phyloP scores from a whole-genome alignment of 768 basidiomycete species.

The Pleurotus djamor region DNA sequence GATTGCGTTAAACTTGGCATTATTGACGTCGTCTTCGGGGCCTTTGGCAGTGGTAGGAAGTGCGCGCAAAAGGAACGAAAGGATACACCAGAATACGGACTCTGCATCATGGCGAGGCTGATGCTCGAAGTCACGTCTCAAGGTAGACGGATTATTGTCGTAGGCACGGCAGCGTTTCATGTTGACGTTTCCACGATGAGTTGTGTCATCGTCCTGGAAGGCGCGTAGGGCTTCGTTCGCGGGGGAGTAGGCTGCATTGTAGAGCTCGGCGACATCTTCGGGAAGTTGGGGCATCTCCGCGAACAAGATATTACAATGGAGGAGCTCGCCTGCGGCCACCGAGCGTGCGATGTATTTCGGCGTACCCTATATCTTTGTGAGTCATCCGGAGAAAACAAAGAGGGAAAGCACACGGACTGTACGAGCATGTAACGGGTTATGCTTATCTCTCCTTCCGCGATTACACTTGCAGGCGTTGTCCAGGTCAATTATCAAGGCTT shows the following conservation, averaged over 20 bases:
- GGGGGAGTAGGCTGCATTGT: neutral
- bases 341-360: conserved; percentile 4
- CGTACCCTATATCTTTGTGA: neutral
- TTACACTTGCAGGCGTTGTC: neutral
- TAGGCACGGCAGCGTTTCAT: neutral
- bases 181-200: neutral
- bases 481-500: too few species aligned
- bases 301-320: neutral
- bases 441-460: neutral
- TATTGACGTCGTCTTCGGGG: neutral
- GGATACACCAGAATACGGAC: conserved; percentile 7
- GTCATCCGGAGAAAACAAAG: neutral
- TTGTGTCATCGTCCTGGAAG: neutral
- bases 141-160: neutral
- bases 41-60: neutral
- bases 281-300: neutral
- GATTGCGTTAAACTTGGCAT: neutral
- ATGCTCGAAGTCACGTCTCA: neutral
- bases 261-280: neutral
- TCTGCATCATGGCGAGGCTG: conserved; percentile 8
- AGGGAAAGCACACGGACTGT: neutral
- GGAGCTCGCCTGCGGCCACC: conserved; percentile 3
- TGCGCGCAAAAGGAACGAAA: neutral
- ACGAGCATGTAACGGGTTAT: neutral
- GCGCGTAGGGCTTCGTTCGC: neutral